Evolutionary conservation across 495 filamentous ascomycete genomes (phyloP), one percentile per base, ranked within the genome.

Genomic region (Penicillium macrosclerotiorum): DNA sequence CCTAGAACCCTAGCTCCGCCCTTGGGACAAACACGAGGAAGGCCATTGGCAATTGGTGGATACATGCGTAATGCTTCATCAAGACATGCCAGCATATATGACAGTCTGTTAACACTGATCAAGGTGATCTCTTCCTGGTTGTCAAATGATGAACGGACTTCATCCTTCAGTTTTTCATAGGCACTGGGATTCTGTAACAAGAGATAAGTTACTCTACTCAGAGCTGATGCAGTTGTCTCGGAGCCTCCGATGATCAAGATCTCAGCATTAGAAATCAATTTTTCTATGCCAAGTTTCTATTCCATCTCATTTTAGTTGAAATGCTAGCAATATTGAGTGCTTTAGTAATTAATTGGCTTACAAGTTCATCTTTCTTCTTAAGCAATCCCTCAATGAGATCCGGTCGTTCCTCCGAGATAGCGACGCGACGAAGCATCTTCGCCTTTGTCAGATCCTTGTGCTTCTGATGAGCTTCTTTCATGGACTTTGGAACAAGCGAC

Each of bases 51-150:
- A 4, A 77, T 65, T 1, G 82, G 80, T 5, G 82, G 78, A 51
- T 81, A 81, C 45, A 81, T 68, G 3, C 83, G 74, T 41, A 86
- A 57, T 1, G 67, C 65, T 55, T 86, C 83, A 34, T 81, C 65
- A 0, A 84, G 60, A 32, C 73, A 73, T 12, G 80, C 81, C 17
- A 75, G 48, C 54, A 84, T 56, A 45, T 83, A 86, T 1, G 69
- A 47, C 16, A 85, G 61, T 0, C 62, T 54, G 34, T 55, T 57
- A 12, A 80, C 72, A 22, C 58, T 67, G 9, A 63, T 45, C 11
- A 79, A 62, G 26, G 65, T 68, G 43, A 87, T 86, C 37, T 84
- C 76, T 3, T 70, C 70, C 19, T 78, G 73, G 3, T 53, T 61
- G 11, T 62, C 59, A 54, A 84, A 84, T 0, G 35, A 16, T 14